phyloP scores from a whole-genome alignment of 1,284 basidiomycete species.

The Trichosporon coremiiforme region DNA sequence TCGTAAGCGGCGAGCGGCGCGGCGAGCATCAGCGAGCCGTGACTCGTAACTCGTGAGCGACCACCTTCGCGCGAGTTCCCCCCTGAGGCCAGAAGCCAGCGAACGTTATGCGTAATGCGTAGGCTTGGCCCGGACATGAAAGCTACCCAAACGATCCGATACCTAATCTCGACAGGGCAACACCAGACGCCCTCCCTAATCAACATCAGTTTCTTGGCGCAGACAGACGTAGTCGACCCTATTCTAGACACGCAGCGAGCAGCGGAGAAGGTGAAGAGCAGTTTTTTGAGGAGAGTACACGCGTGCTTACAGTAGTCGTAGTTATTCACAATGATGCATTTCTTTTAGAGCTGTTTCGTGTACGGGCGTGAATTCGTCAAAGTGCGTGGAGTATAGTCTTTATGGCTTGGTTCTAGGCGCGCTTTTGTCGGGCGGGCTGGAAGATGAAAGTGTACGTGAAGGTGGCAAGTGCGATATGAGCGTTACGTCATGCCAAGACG shows the following conservation, averaged over 20 bases:
- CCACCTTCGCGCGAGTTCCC: too few species aligned
- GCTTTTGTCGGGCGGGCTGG: neutral
- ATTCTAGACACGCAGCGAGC: neutral
- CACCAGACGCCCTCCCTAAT: neutral
- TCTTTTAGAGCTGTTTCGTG: neutral
- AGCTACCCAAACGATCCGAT: neutral
- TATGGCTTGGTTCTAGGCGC: neutral
- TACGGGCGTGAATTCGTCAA: neutral
- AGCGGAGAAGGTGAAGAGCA: too few species aligned
- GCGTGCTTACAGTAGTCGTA: neutral
- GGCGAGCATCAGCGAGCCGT: neutral
- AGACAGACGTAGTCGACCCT: neutral
- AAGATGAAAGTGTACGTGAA: slow-evolving; percentile 7
- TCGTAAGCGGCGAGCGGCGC: slow-evolving; percentile 6
- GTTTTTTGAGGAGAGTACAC: neutral
- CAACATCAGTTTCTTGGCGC: neutral
- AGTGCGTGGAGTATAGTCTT: neutral
- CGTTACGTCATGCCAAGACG: neutral
- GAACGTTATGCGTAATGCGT: neutral
- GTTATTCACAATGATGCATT: neutral
- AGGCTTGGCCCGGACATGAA: neutral
- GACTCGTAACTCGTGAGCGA: neutral
- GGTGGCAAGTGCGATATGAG: neutral
- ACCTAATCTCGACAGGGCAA: neutral
- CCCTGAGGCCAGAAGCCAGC: neutral